Conservation (phyloP, 495 filamentous ascomycete species). For the Podospora pseudocomata region DNA sequence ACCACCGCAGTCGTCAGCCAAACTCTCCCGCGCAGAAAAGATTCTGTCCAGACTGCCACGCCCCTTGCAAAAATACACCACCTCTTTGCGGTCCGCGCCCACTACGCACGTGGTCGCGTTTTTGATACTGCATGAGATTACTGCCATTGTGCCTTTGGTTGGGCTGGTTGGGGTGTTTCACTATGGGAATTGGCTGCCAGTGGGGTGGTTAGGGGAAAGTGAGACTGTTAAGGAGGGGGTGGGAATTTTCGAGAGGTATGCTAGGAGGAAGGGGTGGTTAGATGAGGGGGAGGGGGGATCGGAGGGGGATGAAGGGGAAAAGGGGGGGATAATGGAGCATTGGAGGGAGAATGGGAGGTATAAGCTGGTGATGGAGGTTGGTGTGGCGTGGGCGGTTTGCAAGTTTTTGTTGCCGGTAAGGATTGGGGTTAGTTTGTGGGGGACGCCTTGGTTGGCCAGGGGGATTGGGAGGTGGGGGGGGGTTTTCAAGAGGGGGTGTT, state of each 20-base stretch:
- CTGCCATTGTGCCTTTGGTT: conserved; percentile 75
- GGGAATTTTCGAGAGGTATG: conserved; percentile 43
- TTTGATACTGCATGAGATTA: conserved; percentile 85
- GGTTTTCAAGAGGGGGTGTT: neutral
- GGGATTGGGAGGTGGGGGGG: conserved; percentile 35
- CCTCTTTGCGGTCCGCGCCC: conserved; percentile 67
- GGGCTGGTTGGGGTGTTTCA: conserved; percentile 75
- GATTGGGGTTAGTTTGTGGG: conserved; percentile 74
- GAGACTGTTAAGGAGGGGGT: conserved; percentile 43
- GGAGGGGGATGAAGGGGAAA: conserved; percentile 30
- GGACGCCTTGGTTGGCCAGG: conserved; percentile 91
- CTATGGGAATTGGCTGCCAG: conserved; percentile 52
- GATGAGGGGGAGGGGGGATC: conserved; percentile 14
- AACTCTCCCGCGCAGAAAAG: conserved; percentile 43
- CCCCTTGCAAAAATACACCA: conserved; percentile 60
- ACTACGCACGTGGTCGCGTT: conserved; percentile 81
- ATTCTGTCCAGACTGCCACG: conserved; percentile 57
- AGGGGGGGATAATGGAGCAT: conserved; percentile 41
- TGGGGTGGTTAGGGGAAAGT: conserved; percentile 50
- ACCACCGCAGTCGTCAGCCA: neutral
- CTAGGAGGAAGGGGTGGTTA: conserved; percentile 47
- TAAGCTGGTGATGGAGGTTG: conserved; percentile 63
- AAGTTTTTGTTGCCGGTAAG: conserved; percentile 78
- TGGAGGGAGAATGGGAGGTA: conserved; percentile 41
- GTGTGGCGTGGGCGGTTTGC: conserved; percentile 82